phyloP scores from a whole-genome alignment of 148 eudicot genomes.

The Bassia scoparia region DNA sequence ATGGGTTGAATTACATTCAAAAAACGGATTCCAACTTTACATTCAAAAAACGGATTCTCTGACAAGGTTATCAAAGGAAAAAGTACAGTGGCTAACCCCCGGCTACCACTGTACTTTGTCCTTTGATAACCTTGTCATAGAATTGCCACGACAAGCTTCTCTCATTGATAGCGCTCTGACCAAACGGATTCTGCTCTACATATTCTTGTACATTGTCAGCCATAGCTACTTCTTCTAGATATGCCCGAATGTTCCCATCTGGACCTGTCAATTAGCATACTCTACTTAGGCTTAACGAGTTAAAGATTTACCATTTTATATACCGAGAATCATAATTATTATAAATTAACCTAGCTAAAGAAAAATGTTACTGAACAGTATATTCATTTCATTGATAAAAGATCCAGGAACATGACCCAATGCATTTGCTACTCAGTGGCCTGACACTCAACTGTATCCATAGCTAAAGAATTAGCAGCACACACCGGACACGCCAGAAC shows the following conservation, averaged over 20 bases:
- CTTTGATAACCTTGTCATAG: constrained; percentile 54
- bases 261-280: constrained; percentile 46
- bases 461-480: not conserved
- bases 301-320: not conserved
- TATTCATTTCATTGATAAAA: too few species aligned
- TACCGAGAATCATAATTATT: too few species aligned
- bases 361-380: not conserved
- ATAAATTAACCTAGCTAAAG: not conserved
- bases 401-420: not conserved
- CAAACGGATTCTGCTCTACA: constrained; percentile 73
- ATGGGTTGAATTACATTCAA: too few species aligned
- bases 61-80: too few species aligned
- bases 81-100: constrained; percentile 23
- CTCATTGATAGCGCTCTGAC: constrained; percentile 69
- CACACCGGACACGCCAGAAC: too few species aligned
- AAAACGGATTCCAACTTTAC: too few species aligned
- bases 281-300: not conserved
- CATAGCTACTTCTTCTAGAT: constrained; percentile 52
- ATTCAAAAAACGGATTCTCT: too few species aligned
- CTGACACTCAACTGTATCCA: not conserved
- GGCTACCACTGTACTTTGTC: constrained; percentile 23
- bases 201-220: constrained; percentile 57
- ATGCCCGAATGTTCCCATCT: constrained; percentile 68
- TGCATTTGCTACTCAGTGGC: not conserved
- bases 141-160: constrained; percentile 62